phyloP scores from a whole-genome alignment of 2,329 filamentous ascomycete genomes.

The Colletotrichum orchidophilum region DNA sequence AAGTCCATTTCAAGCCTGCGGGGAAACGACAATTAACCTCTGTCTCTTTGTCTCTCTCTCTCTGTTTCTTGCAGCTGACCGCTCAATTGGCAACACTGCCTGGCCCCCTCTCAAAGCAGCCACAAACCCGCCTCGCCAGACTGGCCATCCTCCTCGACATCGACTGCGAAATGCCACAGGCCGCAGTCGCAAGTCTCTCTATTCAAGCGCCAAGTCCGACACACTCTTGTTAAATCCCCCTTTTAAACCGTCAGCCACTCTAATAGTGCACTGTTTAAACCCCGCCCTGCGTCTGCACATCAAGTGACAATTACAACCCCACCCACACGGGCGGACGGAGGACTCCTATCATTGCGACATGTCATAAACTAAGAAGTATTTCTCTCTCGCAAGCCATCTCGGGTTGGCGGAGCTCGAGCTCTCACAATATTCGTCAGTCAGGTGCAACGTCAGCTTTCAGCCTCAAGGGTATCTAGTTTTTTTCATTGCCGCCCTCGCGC shows the following conservation, averaged over 20 bases:
- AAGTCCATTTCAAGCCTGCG: not conserved
- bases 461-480: conserved; percentile 26
- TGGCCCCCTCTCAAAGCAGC: no score
- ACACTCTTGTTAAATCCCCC: not conserved
- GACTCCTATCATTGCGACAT: not conserved
- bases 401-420: not conserved
- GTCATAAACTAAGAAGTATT: not conserved
- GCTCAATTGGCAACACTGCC: not conserved
- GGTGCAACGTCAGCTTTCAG: not conserved
- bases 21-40: not conserved
- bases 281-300: conserved; percentile 5
- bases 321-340: conserved; percentile 23
- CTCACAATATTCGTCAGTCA: not conserved
- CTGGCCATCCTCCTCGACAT: no score
- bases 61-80: not conserved
- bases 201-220: conserved; percentile 8
- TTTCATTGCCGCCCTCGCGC: conserved; percentile 18
- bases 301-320: conserved; percentile 7
- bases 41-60: not conserved
- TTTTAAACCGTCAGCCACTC: not conserved
- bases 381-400: not conserved
- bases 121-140: no score
- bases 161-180: not conserved
- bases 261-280: not conserved
- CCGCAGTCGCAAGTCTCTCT: not conserved